These are phyloP conservation scores for Plasmodium gonderi DNA, from an alignment of 169 alveolate genomes.

Conservation along the genomic window DNA sequence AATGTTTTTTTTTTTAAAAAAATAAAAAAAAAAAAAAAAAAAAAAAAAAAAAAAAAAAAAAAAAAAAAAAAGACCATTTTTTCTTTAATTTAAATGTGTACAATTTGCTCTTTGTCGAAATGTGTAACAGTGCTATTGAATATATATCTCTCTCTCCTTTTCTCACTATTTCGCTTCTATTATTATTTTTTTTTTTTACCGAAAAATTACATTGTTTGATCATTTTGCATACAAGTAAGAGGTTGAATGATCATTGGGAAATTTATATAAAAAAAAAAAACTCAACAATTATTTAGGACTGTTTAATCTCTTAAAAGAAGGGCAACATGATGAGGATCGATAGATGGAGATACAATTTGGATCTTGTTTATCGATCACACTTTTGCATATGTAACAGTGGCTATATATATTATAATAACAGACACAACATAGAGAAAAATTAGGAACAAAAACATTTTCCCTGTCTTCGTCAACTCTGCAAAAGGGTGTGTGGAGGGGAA, in stretches of 20 bases:
- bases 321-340: background rate
- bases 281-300: background rate
- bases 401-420: conserved; percentile 45
- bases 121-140: background rate
- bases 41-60: background rate
- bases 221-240: background rate
- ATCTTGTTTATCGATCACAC: background rate
- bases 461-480: conserved; percentile 62
- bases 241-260: no score
- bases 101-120: background rate
- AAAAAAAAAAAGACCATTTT: background rate
- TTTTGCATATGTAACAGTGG: conserved; percentile 29
- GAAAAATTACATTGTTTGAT: background rate
- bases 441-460: conserved; percentile 63
- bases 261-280: background rate
- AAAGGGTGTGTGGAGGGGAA: no score
- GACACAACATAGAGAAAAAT: conserved; percentile 59
- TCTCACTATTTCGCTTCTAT: no score
- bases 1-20: background rate
- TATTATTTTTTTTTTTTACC: background rate
- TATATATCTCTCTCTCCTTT: background rate
- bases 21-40: background rate
- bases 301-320: background rate
- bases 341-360: conserved; percentile 1
- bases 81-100: background rate